These are phyloP conservation scores for Xylaria polymorpha DNA, from an alignment of 2,329 filamentous ascomycete species.

Conservation along the genomic window DNA sequence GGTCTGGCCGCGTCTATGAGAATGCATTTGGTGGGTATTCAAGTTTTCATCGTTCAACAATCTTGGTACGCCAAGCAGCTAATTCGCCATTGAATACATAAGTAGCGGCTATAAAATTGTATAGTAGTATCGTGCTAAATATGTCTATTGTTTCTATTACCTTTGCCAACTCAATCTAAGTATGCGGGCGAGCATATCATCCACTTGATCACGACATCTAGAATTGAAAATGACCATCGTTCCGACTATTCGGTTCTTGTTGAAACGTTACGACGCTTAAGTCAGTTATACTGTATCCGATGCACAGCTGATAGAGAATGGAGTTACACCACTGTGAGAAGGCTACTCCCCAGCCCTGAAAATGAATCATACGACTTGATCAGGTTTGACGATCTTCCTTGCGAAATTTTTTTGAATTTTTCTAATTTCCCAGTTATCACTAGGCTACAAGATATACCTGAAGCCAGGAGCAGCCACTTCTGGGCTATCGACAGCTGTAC, in stretches of 20 bases:
- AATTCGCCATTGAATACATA: not conserved
- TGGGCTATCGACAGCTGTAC: constrained; percentile 16
- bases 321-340: not conserved
- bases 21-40: constrained; percentile 4
- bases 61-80: constrained; percentile 21
- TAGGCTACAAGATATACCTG: constrained; percentile 44
- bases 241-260: not conserved
- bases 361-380: not conserved
- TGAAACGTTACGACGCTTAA: not conserved
- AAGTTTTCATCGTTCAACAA: constrained; percentile 9
- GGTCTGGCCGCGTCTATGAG: constrained; percentile 21
- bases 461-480: constrained; percentile 40
- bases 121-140: constrained; percentile 10
- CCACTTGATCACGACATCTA: constrained; percentile 21
- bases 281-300: not conserved
- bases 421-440: not conserved
- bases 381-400: not conserved
- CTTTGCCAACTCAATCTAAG: constrained; percentile 17
- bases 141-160: constrained; percentile 4
- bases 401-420: no score
- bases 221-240: not conserved
- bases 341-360: not conserved
- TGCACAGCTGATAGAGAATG: not conserved
- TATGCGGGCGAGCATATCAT: constrained; percentile 29
- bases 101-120: constrained; percentile 11